Percentiles rank a stretch among this genome's conserved stretches.
Conservation (phyloP, 169 alveolate species). For the Fabrea salina region DNA sequence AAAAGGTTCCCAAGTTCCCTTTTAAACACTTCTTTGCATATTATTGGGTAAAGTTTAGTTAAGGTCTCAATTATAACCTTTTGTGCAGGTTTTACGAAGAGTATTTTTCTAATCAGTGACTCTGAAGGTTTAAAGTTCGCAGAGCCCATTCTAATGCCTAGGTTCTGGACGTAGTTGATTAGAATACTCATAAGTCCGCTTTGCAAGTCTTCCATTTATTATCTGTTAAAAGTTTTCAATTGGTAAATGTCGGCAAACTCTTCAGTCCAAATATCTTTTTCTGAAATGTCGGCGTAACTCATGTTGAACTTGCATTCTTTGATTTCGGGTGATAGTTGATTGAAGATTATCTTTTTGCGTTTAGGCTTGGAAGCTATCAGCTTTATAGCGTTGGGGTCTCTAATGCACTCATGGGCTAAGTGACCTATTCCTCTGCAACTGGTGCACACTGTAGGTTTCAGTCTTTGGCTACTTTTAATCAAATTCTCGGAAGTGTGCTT, state of each 20-base stretch:
- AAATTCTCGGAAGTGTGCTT: constrained; percentile 48
- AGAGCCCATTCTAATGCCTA: not conserved
- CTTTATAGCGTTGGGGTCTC: too few relatives aligned
- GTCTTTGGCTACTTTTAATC: constrained; percentile 43
- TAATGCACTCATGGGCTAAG: too few relatives aligned
- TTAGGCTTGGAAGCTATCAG: too few relatives aligned
- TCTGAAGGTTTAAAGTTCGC: not conserved
- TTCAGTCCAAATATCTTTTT: too few relatives aligned
- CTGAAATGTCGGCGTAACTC: too few relatives aligned
- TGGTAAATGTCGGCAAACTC: too few relatives aligned
- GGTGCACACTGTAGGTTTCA: too few relatives aligned
- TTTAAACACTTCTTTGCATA: not conserved
- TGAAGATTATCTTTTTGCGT: too few relatives aligned
- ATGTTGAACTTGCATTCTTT: too few relatives aligned
- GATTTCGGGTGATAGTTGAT: too few relatives aligned
- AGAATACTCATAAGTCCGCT: not conserved
- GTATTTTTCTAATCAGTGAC: not conserved
- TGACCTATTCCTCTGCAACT: too few relatives aligned
- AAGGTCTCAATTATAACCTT: not conserved
- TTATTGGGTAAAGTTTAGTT: not conserved
- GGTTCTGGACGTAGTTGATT: not conserved
- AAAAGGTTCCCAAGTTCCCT: not conserved
- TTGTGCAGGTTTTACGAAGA: not conserved
- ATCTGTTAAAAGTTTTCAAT: not conserved
- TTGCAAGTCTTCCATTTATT: not conserved